Percentiles rank a stretch among this genome's conserved stretches.
phyloP scores from a whole-genome alignment of 2,329 filamentous ascomycete genomes.

The Chaetothyriales sp. region DNA sequence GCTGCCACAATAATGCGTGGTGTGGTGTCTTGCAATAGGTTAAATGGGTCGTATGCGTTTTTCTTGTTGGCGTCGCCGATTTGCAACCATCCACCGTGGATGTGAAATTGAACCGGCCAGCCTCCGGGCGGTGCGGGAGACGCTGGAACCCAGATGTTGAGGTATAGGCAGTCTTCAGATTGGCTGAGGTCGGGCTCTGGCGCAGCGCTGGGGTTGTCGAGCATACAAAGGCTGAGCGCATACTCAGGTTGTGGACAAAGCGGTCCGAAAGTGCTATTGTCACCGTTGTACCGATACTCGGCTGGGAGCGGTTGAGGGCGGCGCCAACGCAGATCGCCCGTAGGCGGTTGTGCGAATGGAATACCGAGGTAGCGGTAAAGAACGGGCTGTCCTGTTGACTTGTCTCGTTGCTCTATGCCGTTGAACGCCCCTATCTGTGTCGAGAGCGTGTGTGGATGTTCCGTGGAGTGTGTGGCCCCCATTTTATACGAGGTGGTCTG shows the following conservation, averaged over 20 bases:
- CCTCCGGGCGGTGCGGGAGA: constrained; percentile 11
- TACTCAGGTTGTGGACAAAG: constrained; percentile 29
- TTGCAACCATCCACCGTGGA: constrained; percentile 36
- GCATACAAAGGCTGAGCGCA: constrained; percentile 8
- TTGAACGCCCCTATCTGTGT: constrained; percentile 12
- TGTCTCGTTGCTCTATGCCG: constrained; percentile 11
- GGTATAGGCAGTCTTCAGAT: constrained; percentile 35
- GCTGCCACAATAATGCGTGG: constrained; percentile 28
- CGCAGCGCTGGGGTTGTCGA: constrained; percentile 18
- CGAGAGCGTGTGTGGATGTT: constrained; percentile 10
- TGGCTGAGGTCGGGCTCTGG: constrained; percentile 18
- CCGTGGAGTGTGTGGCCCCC: constrained; percentile 13
- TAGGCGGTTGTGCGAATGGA: constrained; percentile 29
- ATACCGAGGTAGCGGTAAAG: constrained; percentile 22
- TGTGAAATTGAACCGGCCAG: constrained; percentile 22
- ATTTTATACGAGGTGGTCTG: constrained; percentile 2
- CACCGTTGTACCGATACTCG: constrained; percentile 22
- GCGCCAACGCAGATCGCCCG: constrained; percentile 25
- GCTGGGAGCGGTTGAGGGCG: constrained; percentile 23
- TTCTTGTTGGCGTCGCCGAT: constrained; percentile 32
- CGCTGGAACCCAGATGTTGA: constrained; percentile 36
- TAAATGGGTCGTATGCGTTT: constrained; percentile 29
- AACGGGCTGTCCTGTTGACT: constrained; percentile 6
- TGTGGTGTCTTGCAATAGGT: constrained; percentile 25
- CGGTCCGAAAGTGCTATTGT: constrained; percentile 25